A percentile compares a stretch with the other conserved stretches of the same genome.
These are phyloP conservation scores for Tetrapyrgos nigripes DNA, from an alignment of 1,284 basidiomycete genomes.

Conservation along the genomic window DNA sequence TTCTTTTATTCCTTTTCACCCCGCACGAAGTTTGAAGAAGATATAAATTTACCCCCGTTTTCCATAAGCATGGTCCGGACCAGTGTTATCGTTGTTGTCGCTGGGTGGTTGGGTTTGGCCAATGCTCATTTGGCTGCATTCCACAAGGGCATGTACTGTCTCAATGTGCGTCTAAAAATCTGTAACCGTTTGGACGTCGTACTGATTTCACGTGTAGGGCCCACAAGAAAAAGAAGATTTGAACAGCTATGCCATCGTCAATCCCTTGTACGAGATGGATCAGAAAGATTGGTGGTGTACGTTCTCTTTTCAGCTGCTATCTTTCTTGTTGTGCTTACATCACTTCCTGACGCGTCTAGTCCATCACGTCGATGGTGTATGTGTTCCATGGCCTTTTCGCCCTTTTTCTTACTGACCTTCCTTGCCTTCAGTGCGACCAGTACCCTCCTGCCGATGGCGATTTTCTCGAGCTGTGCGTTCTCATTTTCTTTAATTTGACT, in stretches of 20 bases:
- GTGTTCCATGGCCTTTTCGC: neutral
- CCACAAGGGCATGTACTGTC: conserved; percentile 11
- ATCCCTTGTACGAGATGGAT: conserved; percentile 6
- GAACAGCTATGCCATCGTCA: conserved; percentile 9
- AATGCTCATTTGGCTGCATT: conserved; percentile 13
- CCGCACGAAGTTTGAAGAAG: neutral
- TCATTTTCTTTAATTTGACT: neutral
- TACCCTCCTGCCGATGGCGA: conserved; percentile 50
- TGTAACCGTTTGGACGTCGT: neutral
- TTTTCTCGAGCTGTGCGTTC: conserved; percentile 51
- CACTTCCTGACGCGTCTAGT: neutral
- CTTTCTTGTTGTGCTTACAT: neutral
- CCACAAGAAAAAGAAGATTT: neutral
- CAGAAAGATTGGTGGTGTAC: conserved; percentile 14
- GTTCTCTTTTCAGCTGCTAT: neutral
- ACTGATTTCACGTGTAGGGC: neutral
- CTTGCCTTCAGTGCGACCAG: conserved; percentile 41
- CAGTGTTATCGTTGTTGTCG: neutral
- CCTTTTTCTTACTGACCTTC: neutral
- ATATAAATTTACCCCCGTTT: neutral
- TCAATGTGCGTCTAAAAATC: conserved; percentile 5
- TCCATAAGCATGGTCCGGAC: neutral
- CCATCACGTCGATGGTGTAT: conserved; percentile 7
- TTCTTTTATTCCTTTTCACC: neutral
- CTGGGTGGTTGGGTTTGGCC: neutral